These are phyloP conservation scores for Arthroderma sp. DNA, from an alignment of 2,329 filamentous ascomycete species.

Conservation along the genomic window DNA sequence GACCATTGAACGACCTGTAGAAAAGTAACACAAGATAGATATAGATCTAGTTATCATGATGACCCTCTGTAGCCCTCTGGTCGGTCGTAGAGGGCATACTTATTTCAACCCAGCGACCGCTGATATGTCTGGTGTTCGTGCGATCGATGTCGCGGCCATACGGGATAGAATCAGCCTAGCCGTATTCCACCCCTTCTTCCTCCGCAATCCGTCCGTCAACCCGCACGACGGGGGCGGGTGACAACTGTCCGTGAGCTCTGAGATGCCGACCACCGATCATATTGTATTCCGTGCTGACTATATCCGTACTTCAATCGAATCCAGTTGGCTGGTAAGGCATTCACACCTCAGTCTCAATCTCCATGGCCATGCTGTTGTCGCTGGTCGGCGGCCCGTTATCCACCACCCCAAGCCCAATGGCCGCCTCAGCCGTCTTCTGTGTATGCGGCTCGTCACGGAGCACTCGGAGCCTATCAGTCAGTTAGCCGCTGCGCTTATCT, in stretches of 20 bases:
- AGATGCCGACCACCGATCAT: neutral
- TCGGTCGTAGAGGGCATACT: neutral
- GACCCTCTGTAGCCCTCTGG: neutral
- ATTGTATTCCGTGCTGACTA: neutral
- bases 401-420: conserved; percentile 52
- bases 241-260: neutral
- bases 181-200: neutral
- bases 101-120: neutral
- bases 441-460: conserved; percentile 75
- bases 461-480: conserved; percentile 54
- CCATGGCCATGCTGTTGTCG: conserved; percentile 20
- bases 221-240: neutral
- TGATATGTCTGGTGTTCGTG: neutral
- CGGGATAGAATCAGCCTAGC: neutral
- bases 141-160: neutral
- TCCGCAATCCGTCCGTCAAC: neutral
- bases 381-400: conserved; percentile 48
- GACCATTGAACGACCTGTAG: neutral
- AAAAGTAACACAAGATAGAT: neutral
- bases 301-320: neutral
- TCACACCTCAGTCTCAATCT: conserved; percentile 22
- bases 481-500: neutral
- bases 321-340: neutral
- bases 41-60: neutral
- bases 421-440: conserved; percentile 75